Percentiles rank a stretch among this genome's conserved stretches.
phyloP scores from a whole-genome alignment of 495 filamentous ascomycete genomes.

The Aspergillus coremiiformis region DNA sequence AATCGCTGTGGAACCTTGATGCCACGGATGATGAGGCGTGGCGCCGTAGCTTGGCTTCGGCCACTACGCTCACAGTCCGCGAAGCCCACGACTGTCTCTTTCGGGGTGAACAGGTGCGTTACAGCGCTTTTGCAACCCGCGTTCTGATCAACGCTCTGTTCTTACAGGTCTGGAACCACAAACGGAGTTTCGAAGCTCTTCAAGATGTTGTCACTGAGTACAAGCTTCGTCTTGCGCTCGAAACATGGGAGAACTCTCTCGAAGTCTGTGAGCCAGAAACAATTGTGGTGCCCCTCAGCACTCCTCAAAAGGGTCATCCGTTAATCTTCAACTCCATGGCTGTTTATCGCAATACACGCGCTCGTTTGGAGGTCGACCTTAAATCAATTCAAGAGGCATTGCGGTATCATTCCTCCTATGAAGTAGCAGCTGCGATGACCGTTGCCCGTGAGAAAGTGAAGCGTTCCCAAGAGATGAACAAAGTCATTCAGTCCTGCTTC shows the following conservation, averaged over 20 bases:
- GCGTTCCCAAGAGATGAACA: constrained; percentile 94
- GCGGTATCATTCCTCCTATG: constrained; percentile 92
- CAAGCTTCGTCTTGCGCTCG: constrained; percentile 89
- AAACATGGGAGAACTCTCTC: constrained; percentile 96
- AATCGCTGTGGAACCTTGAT: constrained; percentile 89
- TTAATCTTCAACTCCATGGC: constrained; percentile 99
- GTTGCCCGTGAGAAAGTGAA: constrained; percentile 86
- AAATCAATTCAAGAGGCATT: constrained; percentile 94
- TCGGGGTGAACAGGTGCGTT: constrained; percentile 82
- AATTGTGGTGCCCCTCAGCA: constrained; percentile 82
- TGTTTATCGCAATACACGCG: constrained; percentile 89
- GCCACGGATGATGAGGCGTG: constrained; percentile 72
- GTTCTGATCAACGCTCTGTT: constrained; percentile 99
- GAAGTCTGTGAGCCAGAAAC: constrained; percentile 90
- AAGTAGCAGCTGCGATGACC: constrained; percentile 94
- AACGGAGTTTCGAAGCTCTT: constrained; percentile 89
- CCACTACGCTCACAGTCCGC: constrained; percentile 74
- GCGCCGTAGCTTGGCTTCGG: constrained; percentile 64
- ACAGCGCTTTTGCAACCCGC: constrained; percentile 95
- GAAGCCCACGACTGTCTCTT: constrained; percentile 92
- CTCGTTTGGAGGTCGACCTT: constrained; percentile 88
- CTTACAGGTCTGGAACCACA: constrained; percentile 97
- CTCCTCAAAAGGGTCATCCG: constrained; percentile 95
- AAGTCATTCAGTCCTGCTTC: constrained; percentile 95
- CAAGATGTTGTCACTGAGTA: constrained; percentile 98